phyloP scores from a whole-genome alignment of 371 early-diverging fungal genomes.

The Circinella minor region DNA sequence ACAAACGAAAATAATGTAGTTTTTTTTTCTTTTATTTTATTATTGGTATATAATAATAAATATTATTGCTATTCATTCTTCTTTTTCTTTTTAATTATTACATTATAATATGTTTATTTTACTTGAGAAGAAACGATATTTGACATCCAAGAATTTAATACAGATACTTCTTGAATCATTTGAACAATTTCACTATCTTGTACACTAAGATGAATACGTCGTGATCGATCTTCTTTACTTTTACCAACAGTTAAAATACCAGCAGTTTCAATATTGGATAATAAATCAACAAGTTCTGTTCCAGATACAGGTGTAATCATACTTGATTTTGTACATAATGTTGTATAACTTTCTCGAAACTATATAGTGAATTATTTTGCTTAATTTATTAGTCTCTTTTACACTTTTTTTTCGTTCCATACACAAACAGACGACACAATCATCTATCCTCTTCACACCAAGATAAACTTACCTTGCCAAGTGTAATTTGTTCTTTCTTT shows the following conservation, averaged over 20 bases:
- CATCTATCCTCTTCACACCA: no score
- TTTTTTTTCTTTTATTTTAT: no score
- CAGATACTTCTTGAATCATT: slow-evolving; percentile 39
- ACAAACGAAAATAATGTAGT: no score
- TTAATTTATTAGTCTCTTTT: slow-evolving; percentile 6
- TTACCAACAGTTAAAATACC: slow-evolving; percentile 69
- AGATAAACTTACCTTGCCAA: slow-evolving; percentile 43
- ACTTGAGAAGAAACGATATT: background rate
- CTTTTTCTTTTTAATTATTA: no score
- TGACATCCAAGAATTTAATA: slow-evolving; percentile 23
- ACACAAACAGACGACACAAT: no score
- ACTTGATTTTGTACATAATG: slow-evolving; percentile 43
- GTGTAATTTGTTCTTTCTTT: slow-evolving; percentile 46
- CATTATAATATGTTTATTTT: background rate
- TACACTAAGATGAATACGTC: slow-evolving; percentile 52
- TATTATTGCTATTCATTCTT: no score
- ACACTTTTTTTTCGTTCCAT: background rate
- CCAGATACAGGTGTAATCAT: slow-evolving; percentile 69
- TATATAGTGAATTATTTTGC: slow-evolving; percentile 13
- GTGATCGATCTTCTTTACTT: slow-evolving; percentile 53
- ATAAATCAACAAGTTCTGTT: slow-evolving; percentile 78
- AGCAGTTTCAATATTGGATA: slow-evolving; percentile 73
- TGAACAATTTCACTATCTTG: slow-evolving; percentile 54
- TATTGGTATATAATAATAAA: no score
- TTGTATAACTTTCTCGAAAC: slow-evolving; percentile 62